Base-by-base conservation (phyloP, 331 rosid species). In the Acacia concinna region DNA sequence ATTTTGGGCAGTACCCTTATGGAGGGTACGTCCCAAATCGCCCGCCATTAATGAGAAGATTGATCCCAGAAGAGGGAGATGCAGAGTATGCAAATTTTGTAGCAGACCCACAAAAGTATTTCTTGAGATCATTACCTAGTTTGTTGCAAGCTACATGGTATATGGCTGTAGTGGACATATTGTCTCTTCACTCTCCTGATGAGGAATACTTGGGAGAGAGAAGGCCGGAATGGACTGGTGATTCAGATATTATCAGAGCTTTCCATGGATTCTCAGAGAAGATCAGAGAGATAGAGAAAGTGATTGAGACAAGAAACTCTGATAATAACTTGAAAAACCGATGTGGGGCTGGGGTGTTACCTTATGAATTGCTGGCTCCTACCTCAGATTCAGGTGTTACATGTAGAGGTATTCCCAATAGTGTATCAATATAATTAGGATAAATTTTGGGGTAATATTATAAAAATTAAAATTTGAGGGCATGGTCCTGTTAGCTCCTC, bases 181-280 rank as follows among this genome's bases (percentile, higher is more conserved):
- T 96, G 15, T 96, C 99, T 0, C 93, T 97, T 54, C 99, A 93
- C 79, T 90, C 99, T 0, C 90, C 96, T 0, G 99, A 96, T 17
- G 99, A 96, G 81, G 99, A 96, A 84, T 96, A 96, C 88, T 70
- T 96, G 4, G 99, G 99, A n/a, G 99, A 96, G 84, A 79, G 98
- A 44, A 92, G 85, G 54, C 98, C 89, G 3, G 92, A 93, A 0
- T 95, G 99, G 99, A 83, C 93, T 0, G 96, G 98, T 3, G 99
- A 95, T 31, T 40, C 93, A 0, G 94, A 85, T 46, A 83, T 88
- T 3, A 74, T 95, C 0, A 90, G 89, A 76, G 96, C 92, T 0
- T 95, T 89, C 78, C 87, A 83, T 64, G 87, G 78, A 14, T 95
- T 93, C 87, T 82, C 98, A 0, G 89, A 97, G 0, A 88, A 90